These are phyloP conservation scores for Usnea hakonensis DNA, from an alignment of 495 filamentous ascomycete genomes.

Conservation along the genomic window DNA sequence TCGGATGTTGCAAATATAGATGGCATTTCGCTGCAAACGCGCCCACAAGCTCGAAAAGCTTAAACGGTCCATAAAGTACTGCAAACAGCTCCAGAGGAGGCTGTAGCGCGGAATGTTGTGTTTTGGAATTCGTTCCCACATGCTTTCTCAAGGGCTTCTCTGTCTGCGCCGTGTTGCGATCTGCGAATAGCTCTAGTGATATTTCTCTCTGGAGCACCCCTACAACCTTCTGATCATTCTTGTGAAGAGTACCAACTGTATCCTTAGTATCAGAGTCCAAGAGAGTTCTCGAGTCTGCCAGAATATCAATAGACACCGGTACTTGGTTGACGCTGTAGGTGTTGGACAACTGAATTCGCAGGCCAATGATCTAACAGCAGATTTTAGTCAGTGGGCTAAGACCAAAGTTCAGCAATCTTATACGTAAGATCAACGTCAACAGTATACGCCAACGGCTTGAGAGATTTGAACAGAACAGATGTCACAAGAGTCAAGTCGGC, in stretches of 20 bases:
- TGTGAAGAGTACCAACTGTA: not conserved
- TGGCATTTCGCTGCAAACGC: constrained; percentile 14
- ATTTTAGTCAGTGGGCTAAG: too few species aligned
- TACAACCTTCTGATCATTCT: not conserved
- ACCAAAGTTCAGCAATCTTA: too few species aligned
- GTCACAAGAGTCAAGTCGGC: too few species aligned
- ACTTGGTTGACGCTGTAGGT: not conserved
- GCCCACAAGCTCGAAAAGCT: constrained; percentile 12
- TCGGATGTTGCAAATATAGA: constrained; percentile 35
- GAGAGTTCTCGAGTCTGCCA: not conserved
- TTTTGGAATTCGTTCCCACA: too few species aligned
- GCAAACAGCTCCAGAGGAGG: not conserved
- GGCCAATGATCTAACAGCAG: not conserved
- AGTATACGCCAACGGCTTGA: too few species aligned
- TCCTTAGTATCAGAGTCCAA: not conserved
- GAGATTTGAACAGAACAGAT: too few species aligned
- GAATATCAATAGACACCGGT: not conserved
- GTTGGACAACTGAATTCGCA: not conserved
- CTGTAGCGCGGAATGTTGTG: not conserved
- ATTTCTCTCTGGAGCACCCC: not conserved
- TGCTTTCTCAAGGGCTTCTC: too few species aligned
- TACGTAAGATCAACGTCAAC: not conserved
- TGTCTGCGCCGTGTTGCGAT: not conserved
- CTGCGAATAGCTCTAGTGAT: not conserved
- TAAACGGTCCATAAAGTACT: constrained; percentile 13